phyloP scores from a whole-genome alignment of 257 asterid species.

The Solanum medicagineum region DNA sequence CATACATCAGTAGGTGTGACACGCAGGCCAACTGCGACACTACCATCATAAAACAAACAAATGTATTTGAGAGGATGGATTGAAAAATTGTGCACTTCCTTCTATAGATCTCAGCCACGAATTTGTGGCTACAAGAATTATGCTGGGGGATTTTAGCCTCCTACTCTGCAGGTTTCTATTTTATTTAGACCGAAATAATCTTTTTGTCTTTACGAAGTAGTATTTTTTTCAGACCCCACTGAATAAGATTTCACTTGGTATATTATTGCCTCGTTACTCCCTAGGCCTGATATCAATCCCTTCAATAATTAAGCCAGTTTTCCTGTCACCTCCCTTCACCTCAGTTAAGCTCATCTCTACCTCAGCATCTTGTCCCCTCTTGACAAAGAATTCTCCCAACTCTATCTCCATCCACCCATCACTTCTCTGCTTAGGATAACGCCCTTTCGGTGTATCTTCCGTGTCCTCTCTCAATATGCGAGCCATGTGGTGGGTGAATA shows the following conservation, averaged over 20 bases:
- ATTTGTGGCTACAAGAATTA: not conserved
- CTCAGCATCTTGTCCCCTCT: slow-evolving; percentile 27
- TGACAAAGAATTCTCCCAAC: slow-evolving; percentile 51
- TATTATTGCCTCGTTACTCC: slow-evolving; percentile 4
- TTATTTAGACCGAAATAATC: not conserved
- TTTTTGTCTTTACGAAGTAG: no score
- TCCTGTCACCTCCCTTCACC: slow-evolving; percentile 49
- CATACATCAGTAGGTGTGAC: not conserved
- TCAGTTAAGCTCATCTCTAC: slow-evolving; percentile 38
- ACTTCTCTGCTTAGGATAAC: slow-evolving; percentile 28
- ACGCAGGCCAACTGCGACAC: not conserved
- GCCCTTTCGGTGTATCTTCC: not conserved
- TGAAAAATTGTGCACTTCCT: not conserved
- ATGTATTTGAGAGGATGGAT: not conserved
- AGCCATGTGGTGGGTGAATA: slow-evolving; percentile 4
- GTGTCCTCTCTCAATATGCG: slow-evolving; percentile 3
- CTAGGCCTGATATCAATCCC: slow-evolving; percentile 85
- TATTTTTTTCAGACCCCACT: no score
- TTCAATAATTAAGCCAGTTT: slow-evolving; percentile 55
- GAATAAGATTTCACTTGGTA: no score
- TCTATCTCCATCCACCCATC: slow-evolving; percentile 80
- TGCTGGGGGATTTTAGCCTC: no score
- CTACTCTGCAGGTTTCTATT: not conserved
- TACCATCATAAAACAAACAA: not conserved
- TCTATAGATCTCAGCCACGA: not conserved